Evolutionary conservation across 2,329 filamentous ascomycete genomes (phyloP), one percentile per base, ranked within the genome.

Genomic region (Penicillium sp.): DNA sequence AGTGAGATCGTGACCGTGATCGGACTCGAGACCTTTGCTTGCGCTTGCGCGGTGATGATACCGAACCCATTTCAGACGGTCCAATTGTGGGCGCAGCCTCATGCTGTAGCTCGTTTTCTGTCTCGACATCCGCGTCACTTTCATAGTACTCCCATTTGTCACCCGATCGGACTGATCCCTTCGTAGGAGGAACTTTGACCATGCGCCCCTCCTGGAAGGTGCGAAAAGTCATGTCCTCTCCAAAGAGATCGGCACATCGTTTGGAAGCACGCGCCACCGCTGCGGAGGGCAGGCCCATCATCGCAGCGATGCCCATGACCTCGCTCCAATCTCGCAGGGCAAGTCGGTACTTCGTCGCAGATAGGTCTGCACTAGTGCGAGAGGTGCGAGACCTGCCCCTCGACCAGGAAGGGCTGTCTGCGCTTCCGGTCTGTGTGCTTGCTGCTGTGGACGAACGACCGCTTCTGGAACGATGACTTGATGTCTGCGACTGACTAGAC

Each of bases 241-340:
- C 79, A 58, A 96, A 95, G 0, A 95, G 72, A 39, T 79, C 73
- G 2, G 85, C 81, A 60, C 90, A 97, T 42, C 91, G 79, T 60
- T 83, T 76, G 2, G 85, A 79, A 0, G 89, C 80, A 28, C 87
- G 80, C 45, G 82, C 78, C 9, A 96, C 69, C 1, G 83, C 85
- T 1, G 72, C 66, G 0, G 75, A 67, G 1, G 85, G 73, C 68
- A 90, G 90, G 0, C 86, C 88, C 2, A 80, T 80, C 43, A 94
- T 70, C 0, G 87, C 79, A 3, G 91, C 91, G 1, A 89, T 76
- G 0, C 87, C 87, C 27, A 96, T 70, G 1, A 96, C 79, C 56
- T 95, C 88, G 56, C 83, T 86, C 91, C 91, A 97, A 69, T 94
- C 86, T 24, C 86, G 79, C 9, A 82, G 71, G 27, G 63, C 62